Conservation (phyloP, 768 basidiomycete genomes). For the Saitozyma podzolica region DNA sequence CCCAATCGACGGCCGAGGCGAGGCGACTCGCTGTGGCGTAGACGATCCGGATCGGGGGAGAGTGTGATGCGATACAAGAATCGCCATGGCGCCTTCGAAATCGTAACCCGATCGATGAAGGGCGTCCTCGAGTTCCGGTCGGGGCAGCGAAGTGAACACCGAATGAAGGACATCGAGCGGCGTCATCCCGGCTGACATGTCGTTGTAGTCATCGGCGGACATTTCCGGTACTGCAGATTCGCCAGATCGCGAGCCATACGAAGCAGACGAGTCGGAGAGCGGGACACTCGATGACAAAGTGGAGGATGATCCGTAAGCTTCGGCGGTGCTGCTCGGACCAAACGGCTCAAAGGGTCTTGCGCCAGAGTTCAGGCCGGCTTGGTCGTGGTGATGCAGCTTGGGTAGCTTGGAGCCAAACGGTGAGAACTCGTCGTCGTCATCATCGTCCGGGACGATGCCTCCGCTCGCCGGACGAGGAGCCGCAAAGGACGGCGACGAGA, state of each 20-base stretch:
- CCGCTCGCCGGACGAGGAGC: neutral
- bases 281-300: slow-evolving; percentile 22
- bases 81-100: slow-evolving; percentile 93
- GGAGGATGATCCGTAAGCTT: slow-evolving; percentile 15
- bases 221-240: slow-evolving; percentile 7
- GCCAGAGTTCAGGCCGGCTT: slow-evolving; percentile 58
- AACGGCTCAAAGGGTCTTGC: slow-evolving; percentile 61
- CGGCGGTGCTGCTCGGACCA: slow-evolving; percentile 1
- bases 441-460: slow-evolving; percentile 61
- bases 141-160: slow-evolving; percentile 86
- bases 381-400: slow-evolving; percentile 66
- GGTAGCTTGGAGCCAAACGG: slow-evolving; percentile 55
- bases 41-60: slow-evolving; percentile 58
- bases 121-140: slow-evolving; percentile 90
- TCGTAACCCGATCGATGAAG: slow-evolving; percentile 84
- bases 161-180: slow-evolving; percentile 93
- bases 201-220: slow-evolving; percentile 1
- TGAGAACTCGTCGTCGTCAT: slow-evolving; percentile 55
- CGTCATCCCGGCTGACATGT: slow-evolving; percentile 69
- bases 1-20: slow-evolving; percentile 37
- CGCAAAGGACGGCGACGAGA: slow-evolving; percentile 61
- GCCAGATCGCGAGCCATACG: slow-evolving; percentile 17
- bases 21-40: slow-evolving; percentile 42
- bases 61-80: slow-evolving; percentile 68
- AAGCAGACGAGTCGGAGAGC: slow-evolving; percentile 20